Evolutionary conservation across 768 basidiomycete genomes (phyloP).

Genomic region (Cyclocybe cylindracea): DNA sequence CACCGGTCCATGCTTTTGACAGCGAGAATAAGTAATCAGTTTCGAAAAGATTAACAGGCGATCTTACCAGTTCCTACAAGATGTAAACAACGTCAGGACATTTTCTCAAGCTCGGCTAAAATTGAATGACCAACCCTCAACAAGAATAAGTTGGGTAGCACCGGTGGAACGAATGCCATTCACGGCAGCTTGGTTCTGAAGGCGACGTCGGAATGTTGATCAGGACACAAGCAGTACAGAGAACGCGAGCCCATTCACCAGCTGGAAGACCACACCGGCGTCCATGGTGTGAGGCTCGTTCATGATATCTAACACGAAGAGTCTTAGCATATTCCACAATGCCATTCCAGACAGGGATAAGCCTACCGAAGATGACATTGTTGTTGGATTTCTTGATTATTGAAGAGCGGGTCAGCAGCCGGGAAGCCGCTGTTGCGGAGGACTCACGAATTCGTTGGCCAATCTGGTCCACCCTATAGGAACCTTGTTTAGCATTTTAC

Average conservation of each 20-base stretch:
- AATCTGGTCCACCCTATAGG: conserved; percentile 57
- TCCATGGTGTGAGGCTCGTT: conserved; percentile 68
- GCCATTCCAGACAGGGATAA: background rate
- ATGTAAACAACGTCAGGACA: background rate
- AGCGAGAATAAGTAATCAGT: conserved; percentile 1
- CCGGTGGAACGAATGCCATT: conserved; percentile 65
- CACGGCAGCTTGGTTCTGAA: conserved; percentile 62
- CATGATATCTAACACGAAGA: conserved; percentile 42
- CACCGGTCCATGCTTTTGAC: conserved; percentile 57
- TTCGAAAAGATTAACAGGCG: background rate
- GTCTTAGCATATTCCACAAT: background rate
- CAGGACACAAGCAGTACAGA: background rate
- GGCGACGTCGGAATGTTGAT: background rate
- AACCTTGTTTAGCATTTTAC: background rate
- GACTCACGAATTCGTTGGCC: conserved; percentile 52
- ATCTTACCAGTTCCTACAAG: conserved; percentile 32
- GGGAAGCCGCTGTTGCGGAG: background rate
- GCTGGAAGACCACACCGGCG: conserved; percentile 48
- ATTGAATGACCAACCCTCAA: conserved; percentile 31
- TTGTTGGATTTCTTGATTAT: conserved; percentile 41
- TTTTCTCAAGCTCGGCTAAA: too few relatives aligned
- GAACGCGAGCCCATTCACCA: conserved; percentile 33
- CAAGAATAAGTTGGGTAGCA: conserved; percentile 54
- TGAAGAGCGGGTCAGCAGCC: background rate
- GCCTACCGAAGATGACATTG: conserved; percentile 56